Evolutionary conservation across 2,329 filamentous ascomycete genomes (phyloP), one percentile per base, ranked within the genome.

Genomic region (Sarocladiaceae sp.): DNA sequence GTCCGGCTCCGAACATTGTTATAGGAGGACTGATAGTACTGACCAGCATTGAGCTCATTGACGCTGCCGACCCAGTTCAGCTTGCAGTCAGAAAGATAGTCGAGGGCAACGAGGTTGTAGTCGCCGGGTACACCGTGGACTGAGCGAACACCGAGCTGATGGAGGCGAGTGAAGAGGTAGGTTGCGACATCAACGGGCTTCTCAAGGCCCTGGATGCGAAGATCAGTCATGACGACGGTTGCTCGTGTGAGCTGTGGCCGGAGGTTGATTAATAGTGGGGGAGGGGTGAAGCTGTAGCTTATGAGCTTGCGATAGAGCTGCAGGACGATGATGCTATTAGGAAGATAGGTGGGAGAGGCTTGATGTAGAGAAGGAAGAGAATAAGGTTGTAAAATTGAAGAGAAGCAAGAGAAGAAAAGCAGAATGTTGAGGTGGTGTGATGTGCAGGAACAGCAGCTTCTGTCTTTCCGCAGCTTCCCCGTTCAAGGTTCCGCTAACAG

Each of bases 11-110:
- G n/a, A 18, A 7, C 13, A 6, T 20, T 31, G 44, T 45, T 43
- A 48, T 52, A 3, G 18, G 16, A 23, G 27, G 3, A 18, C 9
- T 24, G 20, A 16, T 18, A 10, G 13, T 20, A 58, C 70, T 61
- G 55, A 80, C 80, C 79, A 35, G 83, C 83, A 58, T 87, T 87
- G 47, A 87, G 72, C 60, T 87, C 83, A 56, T 87, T 87, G 51
- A 79, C 78, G 58, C 81, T 86, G 46, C 78, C 78, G 32, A 83
- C 76, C 81, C 81, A 85, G 54, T 73, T 72, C 29, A 87, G 63
- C 5, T 71, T 75, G 39, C 68, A 67, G 27, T 74, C 69, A 19
- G 73, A 68, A 33, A 87, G 64, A 58, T 83, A 84, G 60, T 87
- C 83, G 19, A 87, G 70, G 7, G 81, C 72, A 13, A 78, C 71